A percentile compares a stretch with the other conserved stretches of the same genome.
Conservation (phyloP, 192 early-diverging fungal genomes). For the Umbelopsis sp. region DNA sequence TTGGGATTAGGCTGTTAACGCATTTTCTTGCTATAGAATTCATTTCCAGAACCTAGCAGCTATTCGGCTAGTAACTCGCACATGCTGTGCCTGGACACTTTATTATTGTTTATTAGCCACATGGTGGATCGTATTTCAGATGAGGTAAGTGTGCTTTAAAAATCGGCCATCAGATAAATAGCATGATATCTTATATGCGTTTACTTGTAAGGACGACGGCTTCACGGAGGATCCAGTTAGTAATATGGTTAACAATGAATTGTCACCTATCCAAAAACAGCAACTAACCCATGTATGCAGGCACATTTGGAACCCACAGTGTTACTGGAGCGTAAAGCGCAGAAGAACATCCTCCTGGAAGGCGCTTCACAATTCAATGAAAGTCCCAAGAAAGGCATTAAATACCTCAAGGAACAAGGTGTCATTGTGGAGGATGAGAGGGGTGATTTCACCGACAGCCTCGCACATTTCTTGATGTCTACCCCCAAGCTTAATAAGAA, state of each 20-base stretch:
- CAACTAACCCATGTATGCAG: background rate
- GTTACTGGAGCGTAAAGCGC: conserved; percentile 53
- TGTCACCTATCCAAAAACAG: background rate
- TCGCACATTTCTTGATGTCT: conserved; percentile 77
- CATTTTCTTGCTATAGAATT: conserved; percentile 50
- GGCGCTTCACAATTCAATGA: conserved; percentile 86
- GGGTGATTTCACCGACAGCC: conserved; percentile 50
- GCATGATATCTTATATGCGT: background rate
- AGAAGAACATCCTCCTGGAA: conserved; percentile 80
- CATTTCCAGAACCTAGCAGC: conserved; percentile 76
- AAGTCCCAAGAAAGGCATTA: conserved; percentile 83
- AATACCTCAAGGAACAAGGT: conserved; percentile 66
- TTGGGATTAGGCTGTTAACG: background rate
- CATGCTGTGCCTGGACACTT: conserved; percentile 69
- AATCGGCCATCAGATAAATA: background rate
- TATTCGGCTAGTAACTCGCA: conserved; percentile 65
- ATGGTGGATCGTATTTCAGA: conserved; percentile 63
- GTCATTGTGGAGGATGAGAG: conserved; percentile 44
- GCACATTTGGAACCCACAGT: conserved; percentile 17
- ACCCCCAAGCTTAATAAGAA: conserved; percentile 89
- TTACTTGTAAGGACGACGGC: background rate
- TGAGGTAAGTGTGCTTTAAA: conserved; percentile 31
- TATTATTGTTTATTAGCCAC: conserved; percentile 69
- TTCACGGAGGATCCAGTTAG: background rate
- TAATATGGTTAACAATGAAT: background rate